phyloP scores from a whole-genome alignment of 495 filamentous ascomycete species.

The Aspergillus hancockii region DNA sequence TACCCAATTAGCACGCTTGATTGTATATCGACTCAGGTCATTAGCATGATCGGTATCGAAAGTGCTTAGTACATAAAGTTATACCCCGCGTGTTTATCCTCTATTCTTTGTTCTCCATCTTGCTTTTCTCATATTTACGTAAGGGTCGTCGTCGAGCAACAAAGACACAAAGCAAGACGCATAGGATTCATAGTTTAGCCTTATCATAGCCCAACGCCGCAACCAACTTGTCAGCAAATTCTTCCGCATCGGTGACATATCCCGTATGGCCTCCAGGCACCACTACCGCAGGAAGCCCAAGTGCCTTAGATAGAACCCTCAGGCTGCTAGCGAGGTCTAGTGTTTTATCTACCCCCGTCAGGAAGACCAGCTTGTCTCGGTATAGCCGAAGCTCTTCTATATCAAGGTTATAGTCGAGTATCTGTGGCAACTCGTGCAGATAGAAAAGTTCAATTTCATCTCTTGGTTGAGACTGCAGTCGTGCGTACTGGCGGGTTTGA shows the following conservation, averaged over 20 bases:
- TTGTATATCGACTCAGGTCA: no score
- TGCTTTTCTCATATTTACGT: background rate
- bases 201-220: background rate
- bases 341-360: background rate
- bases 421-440: background rate
- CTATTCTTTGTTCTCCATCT: background rate
- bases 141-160: no score
- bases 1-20: no score
- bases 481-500: background rate
- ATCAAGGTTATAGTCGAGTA: background rate
- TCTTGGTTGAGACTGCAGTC: background rate
- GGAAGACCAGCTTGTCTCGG: slow-evolving; percentile 1
- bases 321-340: background rate
- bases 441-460: background rate
- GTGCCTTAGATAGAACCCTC: background rate
- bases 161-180: background rate
- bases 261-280: slow-evolving; percentile 4
- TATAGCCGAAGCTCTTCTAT: background rate
- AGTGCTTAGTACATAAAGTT: background rate
- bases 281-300: background rate
- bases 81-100: background rate
- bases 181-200: background rate
- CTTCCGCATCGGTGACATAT: slow-evolving; percentile 3
- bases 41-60: no score
- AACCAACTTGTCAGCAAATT: background rate